These are phyloP conservation scores for Ammopiptanthus mongolicus DNA, from an alignment of 306 rosid species.

Conservation along the genomic window DNA sequence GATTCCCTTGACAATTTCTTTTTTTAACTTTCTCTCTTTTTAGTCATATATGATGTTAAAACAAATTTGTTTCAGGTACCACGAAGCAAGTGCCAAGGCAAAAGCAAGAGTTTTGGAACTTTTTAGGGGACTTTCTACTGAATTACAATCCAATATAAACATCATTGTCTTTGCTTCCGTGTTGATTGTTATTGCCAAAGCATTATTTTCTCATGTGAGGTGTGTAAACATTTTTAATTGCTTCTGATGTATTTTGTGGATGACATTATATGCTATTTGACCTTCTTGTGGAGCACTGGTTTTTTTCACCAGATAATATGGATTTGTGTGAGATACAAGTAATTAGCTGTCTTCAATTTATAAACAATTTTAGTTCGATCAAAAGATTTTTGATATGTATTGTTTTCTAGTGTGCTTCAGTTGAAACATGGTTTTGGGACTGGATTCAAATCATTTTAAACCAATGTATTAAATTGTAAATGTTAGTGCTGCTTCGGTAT, in stretches of 20 bases:
- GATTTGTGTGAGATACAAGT: neutral
- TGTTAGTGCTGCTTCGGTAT: neutral
- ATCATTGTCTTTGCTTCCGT: conserved; percentile 82
- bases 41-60: conserved; percentile 3
- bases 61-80: conserved; percentile 58
- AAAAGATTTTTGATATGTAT: neutral
- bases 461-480: neutral
- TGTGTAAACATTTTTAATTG: conserved; percentile 36
- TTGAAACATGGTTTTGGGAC: neutral
- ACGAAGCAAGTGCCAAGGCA: conserved; percentile 72
- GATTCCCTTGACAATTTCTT: neutral
- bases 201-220: conserved; percentile 96
- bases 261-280: conserved; percentile 3
- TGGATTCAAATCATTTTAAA: conserved; percentile 13
- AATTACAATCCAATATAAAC: conserved; percentile 66
- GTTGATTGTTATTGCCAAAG: conserved; percentile 83
- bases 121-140: conserved; percentile 77
- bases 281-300: neutral
- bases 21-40: neutral
- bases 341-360: neutral
- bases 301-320: neutral
- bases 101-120: conserved; percentile 67
- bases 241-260: conserved; percentile 24
- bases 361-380: neutral
- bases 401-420: neutral